Conservation (phyloP, 495 filamentous ascomycete genomes). For the Saxophila tyrrhenica region DNA sequence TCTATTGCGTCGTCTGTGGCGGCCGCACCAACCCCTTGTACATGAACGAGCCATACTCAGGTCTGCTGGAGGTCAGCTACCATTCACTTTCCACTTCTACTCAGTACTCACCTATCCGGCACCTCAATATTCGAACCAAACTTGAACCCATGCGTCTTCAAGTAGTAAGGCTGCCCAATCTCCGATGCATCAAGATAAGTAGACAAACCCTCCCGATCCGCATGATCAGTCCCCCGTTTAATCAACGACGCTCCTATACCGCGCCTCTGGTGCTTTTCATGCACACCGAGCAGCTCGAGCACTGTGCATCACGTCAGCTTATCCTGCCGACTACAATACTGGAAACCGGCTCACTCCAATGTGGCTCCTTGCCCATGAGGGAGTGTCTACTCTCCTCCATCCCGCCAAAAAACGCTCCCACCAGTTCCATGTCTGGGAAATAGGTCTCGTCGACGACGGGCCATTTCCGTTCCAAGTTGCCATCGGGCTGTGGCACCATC, state of each 20-base stretch:
- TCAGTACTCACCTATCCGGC: not conserved
- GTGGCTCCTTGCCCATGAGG: conserved; percentile 8
- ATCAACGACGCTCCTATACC: conserved; percentile 11
- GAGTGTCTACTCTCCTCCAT: conserved; percentile 10
- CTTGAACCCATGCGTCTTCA: not conserved
- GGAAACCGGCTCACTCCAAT: conserved; percentile 12
- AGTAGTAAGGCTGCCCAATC: not conserved
- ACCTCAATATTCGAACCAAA: not conserved
- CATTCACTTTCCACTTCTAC: not conserved
- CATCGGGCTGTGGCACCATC: conserved; percentile 10
- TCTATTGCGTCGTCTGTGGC: not conserved
- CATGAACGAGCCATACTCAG: conserved; percentile 3
- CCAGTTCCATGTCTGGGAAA: conserved; percentile 8
- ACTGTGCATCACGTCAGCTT: conserved; percentile 7
- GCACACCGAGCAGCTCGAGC: conserved; percentile 13
- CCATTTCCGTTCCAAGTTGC: conserved; percentile 6
- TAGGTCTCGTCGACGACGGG: not conserved
- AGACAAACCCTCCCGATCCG: conserved; percentile 7
- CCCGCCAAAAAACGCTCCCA: conserved; percentile 9
- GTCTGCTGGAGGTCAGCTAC: not conserved
- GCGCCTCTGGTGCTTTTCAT: conserved; percentile 9
- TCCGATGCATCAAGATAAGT: conserved; percentile 14
- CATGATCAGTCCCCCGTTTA: conserved; percentile 16
- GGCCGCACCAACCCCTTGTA: conserved; percentile 4
- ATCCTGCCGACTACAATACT: no score